Percentiles rank a stretch among this genome's conserved stretches.
Evolutionary conservation across 805 yeast species (phyloP).

Genomic region (Debaryomyces castellii): DNA sequence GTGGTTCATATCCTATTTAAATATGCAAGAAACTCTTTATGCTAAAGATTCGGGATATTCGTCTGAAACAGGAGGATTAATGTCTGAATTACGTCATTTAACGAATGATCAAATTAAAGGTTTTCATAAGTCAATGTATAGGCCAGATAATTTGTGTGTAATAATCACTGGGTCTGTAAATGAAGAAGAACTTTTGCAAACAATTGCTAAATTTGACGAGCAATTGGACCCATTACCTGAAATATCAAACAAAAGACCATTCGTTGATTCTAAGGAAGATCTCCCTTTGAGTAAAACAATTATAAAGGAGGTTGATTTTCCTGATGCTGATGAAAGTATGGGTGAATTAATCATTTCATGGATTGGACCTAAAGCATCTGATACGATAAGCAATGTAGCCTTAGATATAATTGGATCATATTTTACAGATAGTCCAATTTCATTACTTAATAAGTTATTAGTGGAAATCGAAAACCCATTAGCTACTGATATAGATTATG

Average conservation of each 20-base stretch:
- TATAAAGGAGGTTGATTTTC: constrained; percentile 65
- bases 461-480: constrained; percentile 82
- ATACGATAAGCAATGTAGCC: constrained; percentile 60
- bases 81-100: constrained; percentile 70
- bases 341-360: constrained; percentile 76
- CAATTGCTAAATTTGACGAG: constrained; percentile 62
- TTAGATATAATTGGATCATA: constrained; percentile 70
- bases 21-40: constrained; percentile 58
- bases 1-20: constrained; percentile 62
- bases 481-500: constrained; percentile 67
- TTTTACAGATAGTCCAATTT: constrained; percentile 73
- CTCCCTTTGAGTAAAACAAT: constrained; percentile 39
- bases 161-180: constrained; percentile 86
- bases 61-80: constrained; percentile 91
- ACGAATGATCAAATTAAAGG: constrained; percentile 71
- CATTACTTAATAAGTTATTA: constrained; percentile 66
- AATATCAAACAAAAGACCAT: constrained; percentile 59
- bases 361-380: constrained; percentile 71
- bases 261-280: constrained; percentile 63
- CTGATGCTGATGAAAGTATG: constrained; percentile 83
- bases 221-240: constrained; percentile 46
- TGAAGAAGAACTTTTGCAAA: constrained; percentile 62
- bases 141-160: constrained; percentile 81
- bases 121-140: constrained; percentile 70
- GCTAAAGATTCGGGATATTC: constrained; percentile 72